These are phyloP conservation scores for Cutaneotrichosporon mucoides DNA, from an alignment of 1,284 basidiomycete species.

Conservation along the genomic window DNA sequence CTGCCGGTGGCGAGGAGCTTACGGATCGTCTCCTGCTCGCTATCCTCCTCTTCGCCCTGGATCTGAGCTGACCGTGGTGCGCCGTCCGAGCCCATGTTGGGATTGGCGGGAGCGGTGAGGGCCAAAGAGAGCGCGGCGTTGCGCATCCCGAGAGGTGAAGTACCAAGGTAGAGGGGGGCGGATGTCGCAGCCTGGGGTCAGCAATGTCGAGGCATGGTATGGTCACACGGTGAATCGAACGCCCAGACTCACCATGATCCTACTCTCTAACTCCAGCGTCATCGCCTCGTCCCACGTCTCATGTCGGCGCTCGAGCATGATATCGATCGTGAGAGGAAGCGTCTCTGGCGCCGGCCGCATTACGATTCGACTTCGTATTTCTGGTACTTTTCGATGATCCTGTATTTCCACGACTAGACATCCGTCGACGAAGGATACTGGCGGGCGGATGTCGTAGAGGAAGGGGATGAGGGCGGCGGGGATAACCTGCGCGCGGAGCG, in stretches of 20 bases:
- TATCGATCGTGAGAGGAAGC: conserved; percentile 43
- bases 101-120: conserved; percentile 41
- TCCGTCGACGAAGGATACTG: conserved; percentile 48
- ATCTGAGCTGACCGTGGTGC: conserved; percentile 19
- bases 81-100: conserved; percentile 40
- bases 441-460: conserved; percentile 45
- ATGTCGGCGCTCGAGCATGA: conserved; percentile 43
- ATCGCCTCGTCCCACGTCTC: conserved; percentile 45
- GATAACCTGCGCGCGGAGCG: conserved; percentile 48
- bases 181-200: conserved; percentile 45
- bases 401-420: conserved; percentile 50
- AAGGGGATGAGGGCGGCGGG: conserved; percentile 45
- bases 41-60: conserved; percentile 19
- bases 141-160: conserved; percentile 44
- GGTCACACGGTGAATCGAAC: not conserved
- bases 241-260: conserved; percentile 42
- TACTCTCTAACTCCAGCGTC: conserved; percentile 46
- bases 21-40: conserved; percentile 32
- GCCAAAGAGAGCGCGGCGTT: conserved; percentile 46
- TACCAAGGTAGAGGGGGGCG: conserved; percentile 48
- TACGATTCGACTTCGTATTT: conserved; percentile 40
- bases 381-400: conserved; percentile 41
- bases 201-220: not conserved
- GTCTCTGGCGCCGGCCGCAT: conserved; percentile 49
- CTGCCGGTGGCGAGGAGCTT: conserved; percentile 36